These are phyloP conservation scores for Pseudocercospora ulei DNA, from an alignment of 2,329 filamentous ascomycete species.

Conservation along the genomic window DNA sequence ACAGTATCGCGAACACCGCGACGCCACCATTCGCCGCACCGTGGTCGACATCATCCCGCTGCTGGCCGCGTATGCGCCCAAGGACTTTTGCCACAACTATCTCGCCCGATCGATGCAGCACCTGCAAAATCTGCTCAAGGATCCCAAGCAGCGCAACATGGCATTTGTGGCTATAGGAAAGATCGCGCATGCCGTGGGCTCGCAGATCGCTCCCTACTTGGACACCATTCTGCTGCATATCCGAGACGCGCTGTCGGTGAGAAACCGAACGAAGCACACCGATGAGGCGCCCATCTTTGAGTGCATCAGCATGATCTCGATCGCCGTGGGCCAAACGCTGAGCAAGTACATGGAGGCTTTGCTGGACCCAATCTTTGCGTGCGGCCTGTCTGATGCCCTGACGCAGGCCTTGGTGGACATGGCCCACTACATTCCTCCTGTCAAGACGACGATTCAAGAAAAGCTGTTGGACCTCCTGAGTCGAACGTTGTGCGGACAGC, in stretches of 20 bases:
- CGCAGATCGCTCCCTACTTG: constrained; percentile 86
- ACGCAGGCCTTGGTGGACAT: constrained; percentile 95
- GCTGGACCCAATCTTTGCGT: constrained; percentile 92
- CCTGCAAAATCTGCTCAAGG: constrained; percentile 83
- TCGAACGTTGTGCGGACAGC: constrained; percentile 80
- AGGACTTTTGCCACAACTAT: constrained; percentile 77
- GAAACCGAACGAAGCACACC: constrained; percentile 55
- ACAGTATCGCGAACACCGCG: constrained; percentile 84
- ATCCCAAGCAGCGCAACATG: constrained; percentile 85
- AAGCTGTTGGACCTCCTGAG: constrained; percentile 90
- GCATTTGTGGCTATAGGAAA: constrained; percentile 94
- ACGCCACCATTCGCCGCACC: constrained; percentile 76
- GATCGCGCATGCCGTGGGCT: constrained; percentile 91
- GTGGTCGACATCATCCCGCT: constrained; percentile 87
- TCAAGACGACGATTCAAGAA: constrained; percentile 87
- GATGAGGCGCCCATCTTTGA: constrained; percentile 77
- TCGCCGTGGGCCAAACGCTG: constrained; percentile 88
- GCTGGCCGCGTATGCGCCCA: constrained; percentile 81
- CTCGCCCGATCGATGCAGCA: constrained; percentile 97
- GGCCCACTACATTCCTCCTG: constrained; percentile 95
- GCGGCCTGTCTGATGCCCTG: constrained; percentile 83
- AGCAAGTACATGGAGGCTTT: constrained; percentile 98
- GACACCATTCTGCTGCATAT: constrained; percentile 92
- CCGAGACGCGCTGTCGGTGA: constrained; percentile 74
- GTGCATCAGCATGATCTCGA: constrained; percentile 91